Evolutionary conservation across 2,329 filamentous ascomycete genomes (phyloP), one percentile per base, ranked within the genome.

Genomic region (Fonsecaea multimorphosa): DNA sequence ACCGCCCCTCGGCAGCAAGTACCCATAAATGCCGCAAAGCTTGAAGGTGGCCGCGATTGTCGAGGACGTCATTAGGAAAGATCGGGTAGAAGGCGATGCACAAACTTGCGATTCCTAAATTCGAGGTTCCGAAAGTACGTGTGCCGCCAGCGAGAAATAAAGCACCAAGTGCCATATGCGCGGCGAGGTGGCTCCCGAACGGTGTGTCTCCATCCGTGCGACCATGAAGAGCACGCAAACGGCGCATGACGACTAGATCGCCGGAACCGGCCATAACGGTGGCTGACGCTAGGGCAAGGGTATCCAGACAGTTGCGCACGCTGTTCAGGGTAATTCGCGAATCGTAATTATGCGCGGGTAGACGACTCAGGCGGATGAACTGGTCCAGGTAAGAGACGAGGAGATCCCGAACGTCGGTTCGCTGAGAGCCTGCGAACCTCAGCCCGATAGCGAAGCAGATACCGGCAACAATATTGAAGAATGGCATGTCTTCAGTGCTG

Each of bases 1-100:
- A 98, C 58, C 96, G 87, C 9, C 92, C 87, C 73, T 99, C 95
- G 0, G 91, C 90, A 1, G 95, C 95, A 2, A 99, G 84, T 11
- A 97, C 94, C 95, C 95, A 99, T 74, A 99, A 91, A 78, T 99
- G 94, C 4, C 96, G 88, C 80, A 99, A 95, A 2, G 96, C 95
- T 80, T 99, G 95, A 5, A 99, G 84, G 73, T 99, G 95, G 11
- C 92, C 93, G 70, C 91, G 90, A 75, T 98, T 98, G 79, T 99
- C 95, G 73, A 96, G 90, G 1, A 98, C 91, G 32, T 87, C 90
- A 9, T 87, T 90, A 0, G 95, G 95, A 76, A 96, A 97, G 22
- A 97, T 85, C 0, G 95, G 95, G 74, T 99, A 99, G 77, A 99
- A 96, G 1, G 95, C 90, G 51, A 95, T 89, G 7, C 99, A 86